Evolutionary conservation across 495 filamentous ascomycete genomes (phyloP).

Genomic region (Penicillium chermesinum): DNA sequence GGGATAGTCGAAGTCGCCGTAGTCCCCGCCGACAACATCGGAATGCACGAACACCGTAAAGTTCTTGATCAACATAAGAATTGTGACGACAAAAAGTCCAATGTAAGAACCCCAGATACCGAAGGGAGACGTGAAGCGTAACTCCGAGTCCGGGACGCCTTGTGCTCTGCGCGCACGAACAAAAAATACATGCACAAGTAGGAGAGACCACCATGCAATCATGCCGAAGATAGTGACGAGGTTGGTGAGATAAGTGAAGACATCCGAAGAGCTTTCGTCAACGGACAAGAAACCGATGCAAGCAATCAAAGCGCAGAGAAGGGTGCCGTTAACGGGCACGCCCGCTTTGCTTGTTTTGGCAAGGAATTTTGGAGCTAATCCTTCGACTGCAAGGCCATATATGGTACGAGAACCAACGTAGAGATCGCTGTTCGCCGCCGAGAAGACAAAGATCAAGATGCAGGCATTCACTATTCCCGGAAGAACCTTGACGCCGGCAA

Average conservation of each 20-base stretch:
- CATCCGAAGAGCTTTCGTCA: constrained; percentile 14
- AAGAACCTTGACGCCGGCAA: constrained; percentile 55
- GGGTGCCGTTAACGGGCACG: constrained; percentile 36
- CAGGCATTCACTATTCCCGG: constrained; percentile 68
- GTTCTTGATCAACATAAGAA: not conserved
- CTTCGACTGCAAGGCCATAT: constrained; percentile 48
- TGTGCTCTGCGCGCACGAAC: constrained; percentile 47
- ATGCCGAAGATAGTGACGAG: constrained; percentile 54
- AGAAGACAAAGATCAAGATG: constrained; percentile 57
- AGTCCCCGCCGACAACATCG: not conserved
- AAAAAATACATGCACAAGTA: constrained; percentile 50
- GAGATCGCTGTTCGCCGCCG: constrained; percentile 65
- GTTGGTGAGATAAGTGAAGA: constrained; percentile 50
- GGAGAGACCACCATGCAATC: constrained; percentile 53
- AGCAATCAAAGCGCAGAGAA: constrained; percentile 37
- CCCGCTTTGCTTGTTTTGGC: constrained; percentile 32
- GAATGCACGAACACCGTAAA: not conserved
- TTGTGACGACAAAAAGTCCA: not conserved
- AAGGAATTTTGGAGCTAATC: constrained; percentile 49
- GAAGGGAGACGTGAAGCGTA: not conserved
- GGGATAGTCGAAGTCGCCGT: not conserved
- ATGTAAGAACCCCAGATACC: not conserved
- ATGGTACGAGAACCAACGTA: constrained; percentile 60
- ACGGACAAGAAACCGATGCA: constrained; percentile 44
- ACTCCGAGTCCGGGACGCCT: not conserved